Percentiles rank a stretch among this genome's conserved stretches.
These are phyloP conservation scores for Haplosporangium sp. DNA, from an alignment of 371 early-diverging fungal genomes.

Conservation along the genomic window DNA sequence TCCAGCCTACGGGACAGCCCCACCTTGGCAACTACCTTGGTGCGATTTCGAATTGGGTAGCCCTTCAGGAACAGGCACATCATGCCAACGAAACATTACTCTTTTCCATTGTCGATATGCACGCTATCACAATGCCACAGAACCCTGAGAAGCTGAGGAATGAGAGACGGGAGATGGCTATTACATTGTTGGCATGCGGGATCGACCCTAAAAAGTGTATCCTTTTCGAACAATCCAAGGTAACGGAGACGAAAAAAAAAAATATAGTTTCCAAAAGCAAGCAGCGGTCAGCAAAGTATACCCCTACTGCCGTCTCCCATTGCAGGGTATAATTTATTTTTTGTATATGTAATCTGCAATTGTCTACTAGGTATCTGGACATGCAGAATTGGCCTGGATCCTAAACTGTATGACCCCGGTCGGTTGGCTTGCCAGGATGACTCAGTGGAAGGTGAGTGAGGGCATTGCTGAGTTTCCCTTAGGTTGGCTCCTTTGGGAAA, in stretches of 20 bases:
- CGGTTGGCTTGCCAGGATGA: constrained; percentile 93
- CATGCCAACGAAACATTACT: constrained; percentile 56
- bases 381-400: constrained; percentile 89
- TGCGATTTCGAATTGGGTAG: constrained; percentile 88
- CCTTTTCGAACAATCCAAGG: constrained; percentile 85
- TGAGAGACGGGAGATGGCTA: constrained; percentile 77
- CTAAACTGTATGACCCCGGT: constrained; percentile 88
- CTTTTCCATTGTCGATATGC: constrained; percentile 90
- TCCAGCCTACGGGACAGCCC: constrained; percentile 94
- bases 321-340: too few species aligned
- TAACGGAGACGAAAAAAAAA: too few species aligned
- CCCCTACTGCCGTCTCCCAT: too few species aligned
- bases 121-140: constrained; percentile 90
- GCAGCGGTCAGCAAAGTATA: too few species aligned
- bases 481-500: too few species aligned
- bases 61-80: constrained; percentile 72
- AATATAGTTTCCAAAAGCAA: too few species aligned
- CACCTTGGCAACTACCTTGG: constrained; percentile 97
- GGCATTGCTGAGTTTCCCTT: too few species aligned
- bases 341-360: background rate
- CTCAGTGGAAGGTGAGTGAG: constrained; percentile 89
- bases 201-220: constrained; percentile 80
- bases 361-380: constrained; percentile 67
- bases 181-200: constrained; percentile 86
- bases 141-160: constrained; percentile 71